phyloP scores from a whole-genome alignment of 768 basidiomycete species.

The Pleurotus salmoneostramineus region DNA sequence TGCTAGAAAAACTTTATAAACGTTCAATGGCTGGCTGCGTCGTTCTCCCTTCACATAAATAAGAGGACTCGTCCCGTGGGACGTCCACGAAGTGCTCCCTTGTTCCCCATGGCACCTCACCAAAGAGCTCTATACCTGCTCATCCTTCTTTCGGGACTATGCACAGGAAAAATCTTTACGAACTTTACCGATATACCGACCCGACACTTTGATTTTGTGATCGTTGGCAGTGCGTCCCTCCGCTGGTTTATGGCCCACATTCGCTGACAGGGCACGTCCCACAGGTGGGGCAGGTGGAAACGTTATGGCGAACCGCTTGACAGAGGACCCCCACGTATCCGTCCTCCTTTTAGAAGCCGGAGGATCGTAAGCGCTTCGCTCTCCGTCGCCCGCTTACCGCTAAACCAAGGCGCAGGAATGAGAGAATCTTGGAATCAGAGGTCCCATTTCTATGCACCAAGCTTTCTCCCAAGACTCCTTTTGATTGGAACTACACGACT shows the following conservation, averaged over 20 bases:
- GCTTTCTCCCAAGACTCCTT: constrained; percentile 2
- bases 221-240: constrained; percentile 8
- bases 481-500: constrained; percentile 19
- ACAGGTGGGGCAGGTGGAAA: background rate
- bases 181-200: constrained; percentile 3
- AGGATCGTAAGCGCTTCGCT: background rate
- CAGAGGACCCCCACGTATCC: background rate
- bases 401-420: background rate
- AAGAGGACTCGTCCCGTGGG: too few relatives aligned
- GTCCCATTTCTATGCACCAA: constrained; percentile 8
- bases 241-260: background rate
- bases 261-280: background rate
- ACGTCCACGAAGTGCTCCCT: background rate
- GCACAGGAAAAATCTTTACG: background rate
- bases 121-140: background rate
- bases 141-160: background rate
- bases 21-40: too few relatives aligned
- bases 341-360: constrained; percentile 2
- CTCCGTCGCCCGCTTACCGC: background rate
- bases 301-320: background rate
- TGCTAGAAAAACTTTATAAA: too few relatives aligned
- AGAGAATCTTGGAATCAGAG: background rate
- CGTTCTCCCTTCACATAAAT: too few relatives aligned
- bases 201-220: constrained; percentile 6
- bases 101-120: background rate